Conservation (phyloP, 2,329 filamentous ascomycete genomes). For the Penicillium frequentans region DNA sequence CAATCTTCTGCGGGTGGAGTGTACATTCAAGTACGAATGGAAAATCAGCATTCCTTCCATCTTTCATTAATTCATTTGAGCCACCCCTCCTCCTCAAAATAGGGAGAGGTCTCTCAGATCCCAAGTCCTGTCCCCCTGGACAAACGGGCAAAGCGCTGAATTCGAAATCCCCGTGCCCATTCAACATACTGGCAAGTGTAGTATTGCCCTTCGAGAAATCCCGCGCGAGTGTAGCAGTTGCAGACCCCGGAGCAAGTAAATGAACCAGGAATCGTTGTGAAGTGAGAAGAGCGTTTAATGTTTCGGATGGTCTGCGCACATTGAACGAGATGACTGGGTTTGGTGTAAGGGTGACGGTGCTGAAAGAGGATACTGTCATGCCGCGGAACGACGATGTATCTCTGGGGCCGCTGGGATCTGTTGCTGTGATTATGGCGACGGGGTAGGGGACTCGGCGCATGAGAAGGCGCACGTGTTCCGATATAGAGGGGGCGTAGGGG, state of each 20-base stretch:
- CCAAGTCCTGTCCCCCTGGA: neutral
- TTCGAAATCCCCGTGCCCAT: constrained; percentile 29
- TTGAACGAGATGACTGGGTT: constrained; percentile 63
- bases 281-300: constrained; percentile 52
- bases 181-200: constrained; percentile 30
- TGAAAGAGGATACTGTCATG: constrained; percentile 64
- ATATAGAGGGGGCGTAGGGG: constrained; percentile 19
- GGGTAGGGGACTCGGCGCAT: constrained; percentile 59
- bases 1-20: constrained; percentile 36
- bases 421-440: constrained; percentile 57
- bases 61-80: neutral
- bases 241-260: constrained; percentile 42
- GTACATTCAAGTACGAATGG: constrained; percentile 43
- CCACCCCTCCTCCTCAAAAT: constrained; percentile 23
- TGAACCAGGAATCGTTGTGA: constrained; percentile 53
- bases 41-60: constrained; percentile 25
- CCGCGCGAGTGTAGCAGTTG: constrained; percentile 37
- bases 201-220: constrained; percentile 43
- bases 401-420: constrained; percentile 31
- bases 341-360: constrained; percentile 57
- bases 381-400: constrained; percentile 41
- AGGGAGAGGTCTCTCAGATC: constrained; percentile 23
- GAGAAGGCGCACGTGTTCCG: constrained; percentile 43
- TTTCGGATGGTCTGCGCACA: constrained; percentile 56
- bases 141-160: constrained; percentile 19